phyloP scores from a whole-genome alignment of 306 rosid species.

The Castanospermum australe region DNA sequence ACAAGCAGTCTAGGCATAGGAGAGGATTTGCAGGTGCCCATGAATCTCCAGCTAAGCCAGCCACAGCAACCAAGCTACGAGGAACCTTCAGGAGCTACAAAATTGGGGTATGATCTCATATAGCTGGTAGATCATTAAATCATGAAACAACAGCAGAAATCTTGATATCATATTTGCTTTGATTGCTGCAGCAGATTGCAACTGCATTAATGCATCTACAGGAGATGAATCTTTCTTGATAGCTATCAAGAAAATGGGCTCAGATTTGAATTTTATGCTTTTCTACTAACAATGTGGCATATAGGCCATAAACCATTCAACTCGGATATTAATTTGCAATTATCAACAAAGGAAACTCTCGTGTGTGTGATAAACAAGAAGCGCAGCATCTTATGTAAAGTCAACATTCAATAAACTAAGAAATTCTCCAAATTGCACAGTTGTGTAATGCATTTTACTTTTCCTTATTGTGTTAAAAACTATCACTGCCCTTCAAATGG shows the following conservation, averaged over 20 bases:
- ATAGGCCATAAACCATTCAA: conserved; percentile 25
- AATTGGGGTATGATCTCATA: conserved; percentile 60
- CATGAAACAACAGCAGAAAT: conserved; percentile 21
- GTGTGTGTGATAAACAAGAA: conserved; percentile 34
- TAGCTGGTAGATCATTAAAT: conserved; percentile 18
- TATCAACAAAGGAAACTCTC: conserved; percentile 17
- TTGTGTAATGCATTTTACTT: background rate
- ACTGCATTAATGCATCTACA: conserved; percentile 44
- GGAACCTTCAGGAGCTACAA: conserved; percentile 48
- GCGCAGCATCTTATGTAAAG: conserved; percentile 30
- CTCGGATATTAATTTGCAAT: conserved; percentile 18
- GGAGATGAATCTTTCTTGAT: conserved; percentile 27
- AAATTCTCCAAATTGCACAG: background rate
- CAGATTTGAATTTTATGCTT: conserved; percentile 39
- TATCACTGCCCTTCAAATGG: background rate
- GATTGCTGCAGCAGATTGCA: conserved; percentile 69
- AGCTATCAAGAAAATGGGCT: conserved; percentile 44
- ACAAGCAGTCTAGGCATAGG: conserved; percentile 46
- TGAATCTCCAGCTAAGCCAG: conserved; percentile 85
- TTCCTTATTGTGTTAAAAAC: background rate
- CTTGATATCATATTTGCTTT: conserved; percentile 38
- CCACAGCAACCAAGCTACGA: conserved; percentile 59
- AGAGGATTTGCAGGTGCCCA: conserved; percentile 62
- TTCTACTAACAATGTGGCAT: background rate
- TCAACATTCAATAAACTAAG: conserved; percentile 28